Evolutionary conservation across 1,139 yeast genomes (phyloP).

Genomic region (Sugiyamaella neomexicana): DNA sequence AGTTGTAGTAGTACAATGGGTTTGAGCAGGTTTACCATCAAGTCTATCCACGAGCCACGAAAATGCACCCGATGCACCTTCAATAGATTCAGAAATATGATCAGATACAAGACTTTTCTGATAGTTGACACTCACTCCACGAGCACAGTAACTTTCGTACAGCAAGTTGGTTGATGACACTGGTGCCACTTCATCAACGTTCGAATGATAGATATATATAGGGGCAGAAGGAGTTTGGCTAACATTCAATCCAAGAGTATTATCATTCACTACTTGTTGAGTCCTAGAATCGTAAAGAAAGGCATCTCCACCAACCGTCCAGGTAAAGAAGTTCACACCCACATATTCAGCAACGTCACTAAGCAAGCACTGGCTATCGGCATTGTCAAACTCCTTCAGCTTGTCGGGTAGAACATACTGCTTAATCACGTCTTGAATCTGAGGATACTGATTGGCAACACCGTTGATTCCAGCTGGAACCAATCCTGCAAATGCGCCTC

Average conservation of each 20-base stretch:
- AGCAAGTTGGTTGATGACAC: constrained; percentile 22
- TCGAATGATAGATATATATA: constrained; percentile 34
- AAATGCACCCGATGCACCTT: constrained; percentile 24
- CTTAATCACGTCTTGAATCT: constrained; percentile 21
- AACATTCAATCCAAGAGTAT: constrained; percentile 22
- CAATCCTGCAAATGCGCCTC: constrained; percentile 31
- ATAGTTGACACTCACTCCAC: constrained; percentile 29
- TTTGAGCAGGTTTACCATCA: neutral
- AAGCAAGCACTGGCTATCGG: constrained; percentile 23
- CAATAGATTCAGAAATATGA: constrained; percentile 21
- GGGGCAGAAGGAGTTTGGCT: constrained; percentile 30
- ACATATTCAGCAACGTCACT: constrained; percentile 25
- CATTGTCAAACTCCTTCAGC: constrained; percentile 19
- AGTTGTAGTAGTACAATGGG: constrained; percentile 1
- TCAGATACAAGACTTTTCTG: constrained; percentile 20
- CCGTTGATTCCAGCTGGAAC: constrained; percentile 36
- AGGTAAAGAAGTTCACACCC: constrained; percentile 26
- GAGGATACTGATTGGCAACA: constrained; percentile 35
- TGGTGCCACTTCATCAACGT: constrained; percentile 34
- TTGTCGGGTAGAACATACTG: constrained; percentile 18
- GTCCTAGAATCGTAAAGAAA: constrained; percentile 22
- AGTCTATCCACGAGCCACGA: constrained; percentile 22
- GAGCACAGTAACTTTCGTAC: constrained; percentile 31
- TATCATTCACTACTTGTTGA: constrained; percentile 24
- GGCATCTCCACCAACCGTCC: constrained; percentile 25